phyloP scores from a whole-genome alignment of 352 stramenopile genomes.

The Globisporangium recalcitrans region DNA sequence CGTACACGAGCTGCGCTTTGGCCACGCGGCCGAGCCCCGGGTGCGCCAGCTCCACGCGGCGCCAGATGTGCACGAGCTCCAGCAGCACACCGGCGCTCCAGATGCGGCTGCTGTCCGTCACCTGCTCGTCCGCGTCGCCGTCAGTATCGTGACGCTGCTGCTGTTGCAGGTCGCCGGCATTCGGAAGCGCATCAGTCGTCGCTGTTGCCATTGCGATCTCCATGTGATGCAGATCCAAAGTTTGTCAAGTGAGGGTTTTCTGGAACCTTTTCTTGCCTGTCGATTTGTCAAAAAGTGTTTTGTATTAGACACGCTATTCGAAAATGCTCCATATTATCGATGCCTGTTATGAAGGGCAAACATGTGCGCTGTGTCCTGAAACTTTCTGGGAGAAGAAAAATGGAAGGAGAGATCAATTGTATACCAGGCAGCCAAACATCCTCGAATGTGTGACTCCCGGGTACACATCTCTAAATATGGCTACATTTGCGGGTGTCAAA shows the following conservation, averaged over 20 bases:
- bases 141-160: conserved; percentile 4
- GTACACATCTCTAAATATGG: neutral
- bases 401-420: neutral
- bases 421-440: neutral
- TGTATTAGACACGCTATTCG: too few species aligned
- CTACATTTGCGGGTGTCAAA: neutral
- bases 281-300: too few species aligned
- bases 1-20: conserved; percentile 47
- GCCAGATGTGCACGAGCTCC: conserved; percentile 52
- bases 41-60: conserved; percentile 31
- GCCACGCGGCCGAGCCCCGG: conserved; percentile 32
- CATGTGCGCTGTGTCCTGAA: neutral
- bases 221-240: too few species aligned
- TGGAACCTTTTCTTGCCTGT: too few species aligned
- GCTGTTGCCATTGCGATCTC: too few species aligned
- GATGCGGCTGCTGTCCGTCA: conserved; percentile 44
- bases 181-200: neutral
- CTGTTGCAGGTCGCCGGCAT: neutral
- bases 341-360: neutral
- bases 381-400: neutral
- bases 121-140: conserved; percentile 27
- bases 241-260: too few species aligned
- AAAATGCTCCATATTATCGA: too few species aligned
- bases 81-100: conserved; percentile 51
- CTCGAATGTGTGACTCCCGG: neutral